Base-by-base conservation (phyloP, 352 stramenopile genomes). In the Paralagenidium karlingii region DNA sequence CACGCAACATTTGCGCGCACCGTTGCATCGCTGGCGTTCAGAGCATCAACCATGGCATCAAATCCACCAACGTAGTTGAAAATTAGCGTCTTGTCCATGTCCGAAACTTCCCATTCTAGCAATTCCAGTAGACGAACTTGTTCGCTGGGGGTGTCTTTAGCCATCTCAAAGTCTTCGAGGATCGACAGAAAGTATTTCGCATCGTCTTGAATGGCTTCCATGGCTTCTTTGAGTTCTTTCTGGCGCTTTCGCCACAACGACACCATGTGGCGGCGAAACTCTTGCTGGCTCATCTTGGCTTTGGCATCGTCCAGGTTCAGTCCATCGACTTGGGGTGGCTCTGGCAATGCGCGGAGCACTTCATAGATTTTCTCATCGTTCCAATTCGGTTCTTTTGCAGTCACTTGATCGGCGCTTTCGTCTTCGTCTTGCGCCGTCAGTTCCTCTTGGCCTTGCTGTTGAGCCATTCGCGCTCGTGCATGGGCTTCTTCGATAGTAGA, bases 301-400 rank as follows among this genome's bases (percentile, higher is more conserved):
- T 77, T 58, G 3, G 77, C 77, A 22, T 84, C 60, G 38, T 87
- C 54, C 27, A 91, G 80, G 30, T 87, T 59, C 68, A 91, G 78
- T 8, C 70, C 74, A 27, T 82, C 65, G 15, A 91, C 51, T 38
- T 63, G 58, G 1, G 77, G 77, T 1, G 77, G 77, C 34, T 87
- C 66, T 3, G 77, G 77, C 24, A 91, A 53, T n/a, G 65, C 65
- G 37, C 84, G 57, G 6, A 91, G 49, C 36, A 80, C 63, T 32
- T 91, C 76, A 38, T 80, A 87, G 24, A 91, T 86, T 46, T 87
- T 88, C n/a, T 91, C 77, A 28, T 84, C 67, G 47, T 88, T 88
- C 67, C 73, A 84, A 38, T 82, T 63, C 2, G 68, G 70, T 24
- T 87, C 68, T 18, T 49, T 34, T n/a, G 49, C 43, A n/a, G 47